Percentiles rank a stretch among this genome's conserved stretches.
phyloP scores from a whole-genome alignment of 2,329 filamentous ascomycete genomes.

The Endothia cerciana region DNA sequence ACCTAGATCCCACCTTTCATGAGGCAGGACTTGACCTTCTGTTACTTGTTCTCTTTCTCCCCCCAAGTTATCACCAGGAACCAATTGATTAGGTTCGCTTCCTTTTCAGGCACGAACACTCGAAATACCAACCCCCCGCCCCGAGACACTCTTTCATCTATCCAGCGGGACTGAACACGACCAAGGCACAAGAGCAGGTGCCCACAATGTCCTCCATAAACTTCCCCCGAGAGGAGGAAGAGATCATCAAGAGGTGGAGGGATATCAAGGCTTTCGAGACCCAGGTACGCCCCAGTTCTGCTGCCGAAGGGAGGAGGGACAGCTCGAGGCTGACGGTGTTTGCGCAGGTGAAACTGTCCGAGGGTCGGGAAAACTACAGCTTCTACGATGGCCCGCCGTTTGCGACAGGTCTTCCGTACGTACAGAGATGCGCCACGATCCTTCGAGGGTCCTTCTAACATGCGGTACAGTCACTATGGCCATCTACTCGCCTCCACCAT shows the following conservation, averaged over 20 bases:
- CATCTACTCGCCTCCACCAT: slow-evolving; percentile 91
- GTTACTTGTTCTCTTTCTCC: neutral
- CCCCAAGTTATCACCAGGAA: too few relatives aligned
- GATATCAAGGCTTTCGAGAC: slow-evolving; percentile 90
- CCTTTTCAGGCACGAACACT: neutral
- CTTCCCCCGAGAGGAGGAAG: slow-evolving; percentile 91
- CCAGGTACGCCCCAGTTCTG: slow-evolving; percentile 58
- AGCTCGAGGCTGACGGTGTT: slow-evolving; percentile 24
- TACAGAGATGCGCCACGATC: neutral
- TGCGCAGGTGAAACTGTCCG: slow-evolving; percentile 73
- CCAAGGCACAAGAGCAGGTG: slow-evolving; percentile 18
- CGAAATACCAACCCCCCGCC: neutral
- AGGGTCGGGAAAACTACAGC: slow-evolving; percentile 81
- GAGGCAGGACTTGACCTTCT: neutral
- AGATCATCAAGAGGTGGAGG: slow-evolving; percentile 82
- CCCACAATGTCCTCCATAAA: slow-evolving; percentile 74
- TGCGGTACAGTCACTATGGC: slow-evolving; percentile 52
- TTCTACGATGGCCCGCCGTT: slow-evolving; percentile 92
- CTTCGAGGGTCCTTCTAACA: slow-evolving; percentile 5
- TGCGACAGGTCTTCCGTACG: slow-evolving; percentile 66
- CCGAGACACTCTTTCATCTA: neutral
- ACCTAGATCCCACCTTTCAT: neutral
- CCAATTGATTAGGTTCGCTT: slow-evolving; percentile 7
- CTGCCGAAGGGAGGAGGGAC: neutral
- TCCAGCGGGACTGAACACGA: slow-evolving; percentile 3